Conservation (phyloP, 352 stramenopile species). For the Phytophthora brassicae region DNA sequence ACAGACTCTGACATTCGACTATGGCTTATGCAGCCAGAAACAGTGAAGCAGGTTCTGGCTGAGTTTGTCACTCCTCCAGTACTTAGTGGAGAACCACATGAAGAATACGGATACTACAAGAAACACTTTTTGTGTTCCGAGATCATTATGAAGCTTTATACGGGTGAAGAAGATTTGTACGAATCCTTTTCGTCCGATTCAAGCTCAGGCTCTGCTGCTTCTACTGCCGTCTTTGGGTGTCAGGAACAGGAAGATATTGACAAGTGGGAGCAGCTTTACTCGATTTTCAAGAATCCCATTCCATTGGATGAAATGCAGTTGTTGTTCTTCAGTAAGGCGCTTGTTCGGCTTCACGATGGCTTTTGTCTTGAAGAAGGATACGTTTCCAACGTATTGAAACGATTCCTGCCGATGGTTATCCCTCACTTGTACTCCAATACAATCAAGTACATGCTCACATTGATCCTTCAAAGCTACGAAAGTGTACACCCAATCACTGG, state of each 20-base stretch:
- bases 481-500: constrained; percentile 88
- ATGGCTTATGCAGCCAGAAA: constrained; percentile 81
- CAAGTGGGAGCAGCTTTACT: constrained; percentile 84
- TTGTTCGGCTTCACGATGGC: constrained; percentile 84
- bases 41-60: constrained; percentile 72
- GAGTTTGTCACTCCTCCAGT: constrained; percentile 83
- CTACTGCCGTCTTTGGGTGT: constrained; percentile 78
- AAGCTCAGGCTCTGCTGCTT: constrained; percentile 64
- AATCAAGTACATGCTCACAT: constrained; percentile 89
- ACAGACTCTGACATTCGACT: constrained; percentile 83
- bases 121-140: constrained; percentile 88
- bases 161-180: constrained; percentile 86
- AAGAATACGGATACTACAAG: constrained; percentile 91
- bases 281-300: constrained; percentile 74
- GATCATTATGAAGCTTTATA: constrained; percentile 91
- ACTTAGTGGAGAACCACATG: constrained; percentile 72
- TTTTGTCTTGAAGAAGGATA: constrained; percentile 88
- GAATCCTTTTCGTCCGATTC: constrained; percentile 87
- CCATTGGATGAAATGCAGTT: constrained; percentile 87
- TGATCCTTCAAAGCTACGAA: constrained; percentile 88
- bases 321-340: constrained; percentile 86
- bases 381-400: constrained; percentile 77
- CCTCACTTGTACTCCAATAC: constrained; percentile 87
- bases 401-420: constrained; percentile 75
- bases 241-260: constrained; percentile 70